Percentiles rank a stretch among this genome's conserved stretches.
These are phyloP conservation scores for Sporopachydermia quercuum DNA, from an alignment of 805 yeast genomes.

Conservation along the genomic window DNA sequence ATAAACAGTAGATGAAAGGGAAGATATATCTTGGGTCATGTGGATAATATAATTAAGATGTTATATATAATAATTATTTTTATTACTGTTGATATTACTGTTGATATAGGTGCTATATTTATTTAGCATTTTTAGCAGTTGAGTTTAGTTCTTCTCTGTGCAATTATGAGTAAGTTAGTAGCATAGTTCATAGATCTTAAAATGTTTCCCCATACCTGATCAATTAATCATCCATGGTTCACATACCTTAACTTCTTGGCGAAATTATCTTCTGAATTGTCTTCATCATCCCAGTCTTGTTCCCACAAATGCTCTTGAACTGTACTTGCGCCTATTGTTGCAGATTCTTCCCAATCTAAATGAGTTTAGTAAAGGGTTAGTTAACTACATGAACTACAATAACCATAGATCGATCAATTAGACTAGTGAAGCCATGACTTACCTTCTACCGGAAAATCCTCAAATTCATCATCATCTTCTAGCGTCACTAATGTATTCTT, in stretches of 20 bases:
- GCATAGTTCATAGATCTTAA: too few species aligned
- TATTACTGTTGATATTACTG: too few species aligned
- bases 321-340: constrained; percentile 29
- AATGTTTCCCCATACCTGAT: too few species aligned
- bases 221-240: too few species aligned
- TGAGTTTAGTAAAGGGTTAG: background rate
- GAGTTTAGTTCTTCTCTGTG: too few species aligned
- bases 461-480: constrained; percentile 95
- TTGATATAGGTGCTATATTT: too few species aligned
- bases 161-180: too few species aligned
- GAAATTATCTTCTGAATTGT: constrained; percentile 80
- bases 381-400: background rate
- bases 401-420: constrained; percentile 4
- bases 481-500: constrained; percentile 43
- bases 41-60: too few species aligned
- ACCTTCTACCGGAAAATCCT: constrained; percentile 85
- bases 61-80: too few species aligned
- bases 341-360: constrained; percentile 50
- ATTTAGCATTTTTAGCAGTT: too few species aligned
- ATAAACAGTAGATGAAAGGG: too few species aligned
- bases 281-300: constrained; percentile 94
- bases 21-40: too few species aligned
- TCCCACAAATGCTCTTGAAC: constrained; percentile 67
- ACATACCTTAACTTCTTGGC: constrained; percentile 52
- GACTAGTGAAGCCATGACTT: constrained; percentile 11